These are phyloP conservation scores for Didymella pinodella DNA, from an alignment of 2,329 filamentous ascomycete genomes.

Conservation along the genomic window DNA sequence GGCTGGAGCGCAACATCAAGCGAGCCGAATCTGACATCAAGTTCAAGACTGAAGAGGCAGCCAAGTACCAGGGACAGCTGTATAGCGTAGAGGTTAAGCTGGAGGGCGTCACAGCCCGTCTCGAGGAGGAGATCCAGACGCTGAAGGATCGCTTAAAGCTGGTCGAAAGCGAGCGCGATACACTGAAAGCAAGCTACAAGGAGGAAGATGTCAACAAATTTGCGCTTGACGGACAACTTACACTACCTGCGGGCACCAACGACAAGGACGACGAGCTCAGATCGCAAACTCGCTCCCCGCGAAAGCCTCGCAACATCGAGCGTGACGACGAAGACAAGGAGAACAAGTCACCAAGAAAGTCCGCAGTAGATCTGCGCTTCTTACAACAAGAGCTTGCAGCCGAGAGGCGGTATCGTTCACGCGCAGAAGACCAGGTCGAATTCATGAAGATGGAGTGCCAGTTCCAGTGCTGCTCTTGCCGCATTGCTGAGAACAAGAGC, in stretches of 20 bases:
- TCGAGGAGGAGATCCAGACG: slow-evolving; percentile 71
- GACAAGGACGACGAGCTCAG: slow-evolving; percentile 67
- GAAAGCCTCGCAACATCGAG: slow-evolving; percentile 57
- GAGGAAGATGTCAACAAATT: slow-evolving; percentile 77
- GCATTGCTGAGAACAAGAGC: slow-evolving; percentile 50
- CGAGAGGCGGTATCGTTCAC: slow-evolving; percentile 68
- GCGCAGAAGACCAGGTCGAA: slow-evolving; percentile 75
- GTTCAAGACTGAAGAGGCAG: slow-evolving; percentile 44
- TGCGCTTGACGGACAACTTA: slow-evolving; percentile 74
- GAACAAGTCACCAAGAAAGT: slow-evolving; percentile 56
- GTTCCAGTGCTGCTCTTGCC: slow-evolving; percentile 71
- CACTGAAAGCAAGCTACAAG: slow-evolving; percentile 73
- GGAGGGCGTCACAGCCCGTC: slow-evolving; percentile 68
- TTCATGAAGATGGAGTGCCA: slow-evolving; percentile 79
- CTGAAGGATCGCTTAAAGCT: slow-evolving; percentile 69
- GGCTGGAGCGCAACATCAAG: slow-evolving; percentile 37
- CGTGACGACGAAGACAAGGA: slow-evolving; percentile 56
- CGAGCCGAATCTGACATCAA: slow-evolving; percentile 43
- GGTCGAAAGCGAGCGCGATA: slow-evolving; percentile 77
- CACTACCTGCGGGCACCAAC: slow-evolving; percentile 64
- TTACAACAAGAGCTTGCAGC: slow-evolving; percentile 60
- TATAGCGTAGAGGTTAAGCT: slow-evolving; percentile 57
- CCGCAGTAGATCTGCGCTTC: slow-evolving; percentile 55
- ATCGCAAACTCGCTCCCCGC: slow-evolving; percentile 64
- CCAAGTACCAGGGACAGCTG: slow-evolving; percentile 53